Evolutionary conservation across 2,329 filamentous ascomycete species (phyloP).

Genomic region (Cordyceps tenuipes): DNA sequence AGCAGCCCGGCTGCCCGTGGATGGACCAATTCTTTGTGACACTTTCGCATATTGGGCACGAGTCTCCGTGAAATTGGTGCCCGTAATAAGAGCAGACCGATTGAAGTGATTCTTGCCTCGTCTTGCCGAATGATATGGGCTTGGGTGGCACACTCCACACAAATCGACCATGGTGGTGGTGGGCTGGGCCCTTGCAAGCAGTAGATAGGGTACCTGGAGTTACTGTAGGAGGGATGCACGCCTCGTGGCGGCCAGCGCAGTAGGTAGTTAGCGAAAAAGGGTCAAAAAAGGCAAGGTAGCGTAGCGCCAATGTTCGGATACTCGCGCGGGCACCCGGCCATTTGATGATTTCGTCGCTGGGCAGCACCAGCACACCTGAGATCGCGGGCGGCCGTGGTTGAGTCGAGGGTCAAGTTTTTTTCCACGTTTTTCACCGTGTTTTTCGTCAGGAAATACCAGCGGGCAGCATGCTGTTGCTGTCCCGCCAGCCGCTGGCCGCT

Average conservation of each 20-base stretch:
- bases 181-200: background rate
- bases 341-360: conserved; percentile 2
- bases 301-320: conserved; percentile 11
- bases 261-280: background rate
- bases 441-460: background rate
- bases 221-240: conserved; percentile 7
- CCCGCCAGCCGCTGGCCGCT: background rate
- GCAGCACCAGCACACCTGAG: background rate
- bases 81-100: background rate
- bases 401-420: background rate
- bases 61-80: background rate
- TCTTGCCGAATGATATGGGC: background rate
- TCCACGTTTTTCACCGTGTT: background rate
- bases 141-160: conserved; percentile 3
- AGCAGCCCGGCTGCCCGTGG: background rate
- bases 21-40: background rate
- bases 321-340: conserved; percentile 9
- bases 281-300: background rate
- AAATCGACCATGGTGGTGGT: conserved; percentile 1
- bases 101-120: background rate
- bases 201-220: no score
- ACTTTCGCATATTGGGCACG: background rate
- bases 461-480: background rate
- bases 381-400: background rate
- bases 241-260: conserved; percentile 11